Evolutionary conservation across 2,329 filamentous ascomycete species (phyloP).

Genomic region (Fusarium xyrophilum): DNA sequence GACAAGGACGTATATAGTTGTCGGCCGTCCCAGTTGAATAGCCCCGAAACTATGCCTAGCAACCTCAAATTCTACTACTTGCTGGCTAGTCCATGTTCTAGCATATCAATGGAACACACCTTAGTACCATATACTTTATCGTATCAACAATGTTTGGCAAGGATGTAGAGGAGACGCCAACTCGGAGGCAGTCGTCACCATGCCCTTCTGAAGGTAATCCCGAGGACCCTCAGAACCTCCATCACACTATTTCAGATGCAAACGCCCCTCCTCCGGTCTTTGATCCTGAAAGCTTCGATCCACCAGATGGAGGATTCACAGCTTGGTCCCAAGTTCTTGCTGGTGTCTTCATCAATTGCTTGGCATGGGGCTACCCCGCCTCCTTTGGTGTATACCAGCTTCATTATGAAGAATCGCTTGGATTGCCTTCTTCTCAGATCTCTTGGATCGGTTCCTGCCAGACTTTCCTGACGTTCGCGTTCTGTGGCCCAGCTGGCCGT

Average conservation of each 20-base stretch:
- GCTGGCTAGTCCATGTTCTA: not conserved
- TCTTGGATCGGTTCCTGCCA: conserved; percentile 59
- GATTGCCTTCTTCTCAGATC: conserved; percentile 46
- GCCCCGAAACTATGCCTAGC: not conserved
- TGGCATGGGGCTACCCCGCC: conserved; percentile 59
- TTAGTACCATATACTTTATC: not conserved
- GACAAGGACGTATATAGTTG: conserved; percentile 31
- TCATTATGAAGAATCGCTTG: conserved; percentile 50
- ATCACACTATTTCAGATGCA: conserved; percentile 38
- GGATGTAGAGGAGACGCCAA: conserved; percentile 32
- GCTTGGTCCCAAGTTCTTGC: conserved; percentile 61
- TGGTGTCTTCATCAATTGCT: conserved; percentile 55
- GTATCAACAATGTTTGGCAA: conserved; percentile 30
- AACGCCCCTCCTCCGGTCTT: conserved; percentile 35
- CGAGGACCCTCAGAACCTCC: conserved; percentile 14
- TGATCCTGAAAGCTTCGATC: conserved; percentile 34
- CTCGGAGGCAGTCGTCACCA: conserved; percentile 4
- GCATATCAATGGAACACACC: conserved; percentile 12
- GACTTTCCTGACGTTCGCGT: conserved; percentile 57
- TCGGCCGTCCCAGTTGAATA: not conserved
- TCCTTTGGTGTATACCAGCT: conserved; percentile 64
- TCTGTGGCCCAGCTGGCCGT: conserved; percentile 57
- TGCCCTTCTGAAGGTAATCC: not conserved
- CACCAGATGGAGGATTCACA: conserved; percentile 54
- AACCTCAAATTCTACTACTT: not conserved